Base-by-base conservation (phyloP, 139 green algal genomes). In the Chlamydomonas asymmetrica region DNA sequence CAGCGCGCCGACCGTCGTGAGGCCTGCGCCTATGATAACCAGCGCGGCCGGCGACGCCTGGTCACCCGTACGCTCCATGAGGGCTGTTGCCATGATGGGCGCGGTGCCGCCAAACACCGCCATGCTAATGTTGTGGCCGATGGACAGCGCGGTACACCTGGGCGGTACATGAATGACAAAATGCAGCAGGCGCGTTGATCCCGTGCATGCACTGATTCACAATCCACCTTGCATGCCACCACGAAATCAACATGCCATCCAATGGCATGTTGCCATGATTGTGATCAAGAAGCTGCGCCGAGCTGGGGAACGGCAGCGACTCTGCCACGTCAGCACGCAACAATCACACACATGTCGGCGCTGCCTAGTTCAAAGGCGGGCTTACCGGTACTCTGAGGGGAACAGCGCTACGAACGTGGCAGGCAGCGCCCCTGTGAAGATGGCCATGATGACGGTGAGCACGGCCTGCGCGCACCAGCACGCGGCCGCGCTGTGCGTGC, bases 41-140 rank as follows among this genome's bases (percentile, higher is more conserved):
- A 81, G 62, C 35, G 52, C 41, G 25, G 66, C 37, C 41, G 75
- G 66, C 2, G 75, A 75, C 6, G 75, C 75, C 20, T 63, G 63
- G 74, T 77, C 63, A 16, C 48, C 57, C 18, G 80, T 82, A 9
- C 6, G 22, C 25, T 48, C 35, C 37, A 85, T 59, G 37, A 81
- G 52, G 8, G 61, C 80, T 4, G 80, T 81, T n/a, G 80, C 80
- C 41, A 82, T 72, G 5, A 85, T 71, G 35, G 80, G 80, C 8
- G 80, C 80, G 27, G 80, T 85, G 45, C 80, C 80, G 29, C 80
- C 80, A 10, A 81, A 80, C 0, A 50, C 66, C 1, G 80, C 68
- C 80, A 85, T 85, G 63, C 41, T 71, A 35, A 85, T 62, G 74
- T 85, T 85, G 74, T 85, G 80, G 22, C 80, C 80, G 43, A 85